Percentiles rank a stretch among this genome's conserved stretches.
Evolutionary conservation across 1,284 basidiomycete species (phyloP).

Genomic region (Ganoderma leucocontextum): DNA sequence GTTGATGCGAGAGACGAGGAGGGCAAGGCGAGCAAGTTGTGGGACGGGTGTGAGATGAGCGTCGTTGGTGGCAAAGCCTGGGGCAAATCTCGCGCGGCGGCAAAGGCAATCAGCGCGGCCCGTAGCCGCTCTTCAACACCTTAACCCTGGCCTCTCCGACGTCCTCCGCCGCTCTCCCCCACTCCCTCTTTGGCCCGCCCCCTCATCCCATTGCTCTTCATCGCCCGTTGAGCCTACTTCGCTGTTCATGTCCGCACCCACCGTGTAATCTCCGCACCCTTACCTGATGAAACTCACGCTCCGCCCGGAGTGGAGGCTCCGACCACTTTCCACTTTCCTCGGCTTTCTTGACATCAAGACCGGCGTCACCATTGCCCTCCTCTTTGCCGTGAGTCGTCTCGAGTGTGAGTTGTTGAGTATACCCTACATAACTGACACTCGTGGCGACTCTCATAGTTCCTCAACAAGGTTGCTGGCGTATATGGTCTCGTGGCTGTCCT

Average conservation of each 20-base stretch:
- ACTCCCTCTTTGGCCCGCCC: constrained; percentile 14
- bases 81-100: constrained; percentile 24
- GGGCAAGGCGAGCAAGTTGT: constrained; percentile 16
- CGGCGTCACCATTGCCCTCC: constrained; percentile 83
- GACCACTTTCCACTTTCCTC: constrained; percentile 84
- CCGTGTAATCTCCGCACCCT: constrained; percentile 14
- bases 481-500: constrained; percentile 95
- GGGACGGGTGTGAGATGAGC: constrained; percentile 31
- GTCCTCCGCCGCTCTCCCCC: constrained; percentile 16
- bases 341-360: constrained; percentile 90
- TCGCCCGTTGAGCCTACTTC: constrained; percentile 9
- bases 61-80: constrained; percentile 16
- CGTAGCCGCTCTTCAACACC: constrained; percentile 12
- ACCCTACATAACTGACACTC: constrained; percentile 23
- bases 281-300: constrained; percentile 76
- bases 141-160: constrained; percentile 17
- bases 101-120: constrained; percentile 20
- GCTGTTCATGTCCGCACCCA: constrained; percentile 33
- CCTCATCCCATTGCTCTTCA: constrained; percentile 10
- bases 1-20: constrained; percentile 16
- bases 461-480: constrained; percentile 98
- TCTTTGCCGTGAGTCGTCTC: constrained; percentile 74
- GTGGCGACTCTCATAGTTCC: constrained; percentile 58
- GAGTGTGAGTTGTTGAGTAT: constrained; percentile 22
- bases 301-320: constrained; percentile 80